Evolutionary conservation across 495 filamentous ascomycete genomes (phyloP), one percentile per base, ranked within the genome.

Genomic region (Aspergillus nanangensis): DNA sequence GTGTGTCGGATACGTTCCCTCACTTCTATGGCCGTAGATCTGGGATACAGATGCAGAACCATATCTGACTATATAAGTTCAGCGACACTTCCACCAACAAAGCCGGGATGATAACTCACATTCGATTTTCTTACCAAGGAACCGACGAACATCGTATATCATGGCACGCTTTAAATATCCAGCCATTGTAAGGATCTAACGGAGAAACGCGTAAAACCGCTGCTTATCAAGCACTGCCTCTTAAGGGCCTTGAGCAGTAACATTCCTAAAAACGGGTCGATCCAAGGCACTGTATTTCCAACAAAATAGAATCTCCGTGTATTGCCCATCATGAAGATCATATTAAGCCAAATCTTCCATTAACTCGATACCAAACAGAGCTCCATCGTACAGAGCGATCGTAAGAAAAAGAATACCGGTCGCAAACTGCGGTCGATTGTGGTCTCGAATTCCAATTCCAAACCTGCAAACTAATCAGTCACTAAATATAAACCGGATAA

Each of bases 1-100:
- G 23, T 61, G 23, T 41, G 37, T 45, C 11, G 27, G 42, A 55
- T 52, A 61, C 13, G 35, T 61, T 42, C 18, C 18, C 32, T 35
- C 19, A 33, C 23, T 45, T 48, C 31, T 25, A 46, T 57, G 37
- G 47, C 10, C 50, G 11, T 52, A 47, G 23, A 57, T 61, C 38
- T 61, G 43, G 19, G 47, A 56, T 15, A 61, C 44, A 34, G 38
- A 39, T 40, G 42, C 41, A 44, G 48, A 60, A 22, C 48, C 35
- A 57, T 60, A 33, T 40, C 47, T 53, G 47, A 32, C 50, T 60
- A 32, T 41, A 42, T 35, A 11, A 44, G 8, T 34, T 57, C 29
- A 44, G 49, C 33, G 5, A 51, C 36, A 52, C 31, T 47, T 41
- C 19, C 33, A 7, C 18, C 27, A 34, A 8, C 43, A 39, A 43